Evolutionary conservation across 2,329 filamentous ascomycete species (phyloP), one percentile per base, ranked within the genome.

Genomic region (Hymenoscyphus repandus): DNA sequence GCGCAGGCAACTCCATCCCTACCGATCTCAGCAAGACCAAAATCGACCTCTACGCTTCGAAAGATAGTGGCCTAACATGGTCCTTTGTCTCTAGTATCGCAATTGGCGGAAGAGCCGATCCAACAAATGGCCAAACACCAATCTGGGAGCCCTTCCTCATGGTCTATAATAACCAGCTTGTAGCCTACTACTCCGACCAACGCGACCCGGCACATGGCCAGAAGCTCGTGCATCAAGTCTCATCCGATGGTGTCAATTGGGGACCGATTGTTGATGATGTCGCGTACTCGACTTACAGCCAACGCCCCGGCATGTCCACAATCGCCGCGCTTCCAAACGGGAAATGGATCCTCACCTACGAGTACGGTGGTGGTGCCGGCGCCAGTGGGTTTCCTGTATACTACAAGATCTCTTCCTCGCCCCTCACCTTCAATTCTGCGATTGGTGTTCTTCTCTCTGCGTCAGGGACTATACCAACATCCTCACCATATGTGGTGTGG

Each of bases 81-180:
- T 68, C 76, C 30, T 87, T 86, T 58, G 74, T 86, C 44, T 81
- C 76, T 56, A 76, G 80, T 58, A 76, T 87, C 44, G 83, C 82
- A 1, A 67, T 69, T 1, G 84, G 83, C 32, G 71, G 72, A 37
- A 80, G 82, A 1, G 54, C 69, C 1, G 79, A 82, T 2, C 73
- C 78, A 15, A 49, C 41, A 60, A 85, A 86, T 58, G 83, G 80
- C 2, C 62, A 79, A 31, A 83, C 80, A 0, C 80, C 83, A 1
- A 78, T 88, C 12, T 88, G 84, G 84, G 85, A 88, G 65, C 84
- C 85, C 0, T 86, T 83, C 64, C 67, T 88, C 38, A 62, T 79
- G 66, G 69, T 76, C 38, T 73, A 81, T 63, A 68, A 83, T 50
- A 71, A 77, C 51, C 71, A 77, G 48, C 66, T 87, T 17, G 74